A percentile compares a stretch with the other conserved stretches of the same genome.
Conservation (phyloP, 768 basidiomycete genomes). For the Mycena rosella region DNA sequence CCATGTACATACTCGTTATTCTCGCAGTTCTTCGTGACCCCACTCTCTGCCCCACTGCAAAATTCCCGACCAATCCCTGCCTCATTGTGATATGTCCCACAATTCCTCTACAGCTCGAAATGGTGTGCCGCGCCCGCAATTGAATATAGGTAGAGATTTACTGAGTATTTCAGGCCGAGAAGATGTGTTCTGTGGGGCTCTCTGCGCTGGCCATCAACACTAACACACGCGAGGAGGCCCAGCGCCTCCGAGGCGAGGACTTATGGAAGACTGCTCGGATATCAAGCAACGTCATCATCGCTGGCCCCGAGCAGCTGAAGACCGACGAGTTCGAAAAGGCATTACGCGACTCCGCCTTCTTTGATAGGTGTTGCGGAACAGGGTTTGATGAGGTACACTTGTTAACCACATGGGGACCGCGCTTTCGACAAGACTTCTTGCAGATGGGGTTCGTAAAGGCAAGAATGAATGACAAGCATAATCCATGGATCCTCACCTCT, state of each 20-base stretch:
- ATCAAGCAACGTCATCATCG: not conserved
- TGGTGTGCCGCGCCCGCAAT: not conserved
- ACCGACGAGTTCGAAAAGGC: not conserved
- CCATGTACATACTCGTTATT: not conserved
- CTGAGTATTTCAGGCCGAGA: not conserved
- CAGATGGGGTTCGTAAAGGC: slow-evolving; percentile 32
- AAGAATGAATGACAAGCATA: not conserved
- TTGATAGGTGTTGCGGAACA: slow-evolving; percentile 15
- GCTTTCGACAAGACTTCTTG: slow-evolving; percentile 29
- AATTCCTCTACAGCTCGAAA: slow-evolving; percentile 7
- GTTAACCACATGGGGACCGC: slow-evolving; percentile 26
- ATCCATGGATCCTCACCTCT: slow-evolving; percentile 8
- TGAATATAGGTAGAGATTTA: not conserved
- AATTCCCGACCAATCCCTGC: slow-evolving; percentile 7
- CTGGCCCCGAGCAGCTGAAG: not conserved
- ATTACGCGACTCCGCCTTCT: slow-evolving; percentile 15
- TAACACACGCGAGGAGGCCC: not conserved
- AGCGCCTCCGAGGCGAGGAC: not conserved
- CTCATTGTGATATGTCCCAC: slow-evolving; percentile 17
- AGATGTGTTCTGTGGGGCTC: not conserved
- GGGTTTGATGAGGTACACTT: slow-evolving; percentile 34
- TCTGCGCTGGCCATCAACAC: not conserved
- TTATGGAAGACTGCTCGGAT: not conserved
- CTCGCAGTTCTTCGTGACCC: slow-evolving; percentile 10
- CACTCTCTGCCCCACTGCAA: not conserved